These are phyloP conservation scores for Didymella pinodella DNA, from an alignment of 2,329 filamentous ascomycete species.

Conservation along the genomic window DNA sequence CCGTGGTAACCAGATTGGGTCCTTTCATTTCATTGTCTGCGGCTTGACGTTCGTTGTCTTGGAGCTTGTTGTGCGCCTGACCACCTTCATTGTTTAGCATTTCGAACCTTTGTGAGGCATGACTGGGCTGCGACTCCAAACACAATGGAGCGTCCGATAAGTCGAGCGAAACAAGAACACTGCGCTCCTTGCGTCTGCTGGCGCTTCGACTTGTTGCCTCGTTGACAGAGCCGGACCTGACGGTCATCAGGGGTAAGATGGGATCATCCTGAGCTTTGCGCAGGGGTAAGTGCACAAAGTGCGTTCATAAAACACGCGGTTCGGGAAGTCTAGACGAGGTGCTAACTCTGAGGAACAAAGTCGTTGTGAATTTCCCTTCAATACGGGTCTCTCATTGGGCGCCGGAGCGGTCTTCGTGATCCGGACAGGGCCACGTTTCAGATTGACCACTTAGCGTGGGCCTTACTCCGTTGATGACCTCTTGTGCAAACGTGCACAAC, in stretches of 20 bases:
- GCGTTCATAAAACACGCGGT: slow-evolving; percentile 28
- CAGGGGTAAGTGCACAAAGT: slow-evolving; percentile 26
- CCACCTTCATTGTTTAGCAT: slow-evolving; percentile 24
- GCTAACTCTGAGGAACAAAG: slow-evolving; percentile 27
- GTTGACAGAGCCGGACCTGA: slow-evolving; percentile 27
- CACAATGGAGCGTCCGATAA: slow-evolving; percentile 7
- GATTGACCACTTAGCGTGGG: slow-evolving; percentile 25
- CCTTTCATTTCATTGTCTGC: slow-evolving; percentile 38
- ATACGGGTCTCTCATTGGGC: slow-evolving; percentile 25
- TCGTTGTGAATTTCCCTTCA: slow-evolving; percentile 11
- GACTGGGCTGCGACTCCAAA: slow-evolving; percentile 24
- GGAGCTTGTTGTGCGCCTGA: slow-evolving; percentile 20
- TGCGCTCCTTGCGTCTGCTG: slow-evolving; percentile 8
- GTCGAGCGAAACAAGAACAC: slow-evolving; percentile 14
- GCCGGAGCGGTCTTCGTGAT: slow-evolving; percentile 7
- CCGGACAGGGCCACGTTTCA: slow-evolving; percentile 35
- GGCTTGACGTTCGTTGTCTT: slow-evolving; percentile 24
- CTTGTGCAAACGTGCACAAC: slow-evolving; percentile 32
- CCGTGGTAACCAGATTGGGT: slow-evolving; percentile 32
- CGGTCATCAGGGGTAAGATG: slow-evolving; percentile 33
- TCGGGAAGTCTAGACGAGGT: slow-evolving; percentile 27
- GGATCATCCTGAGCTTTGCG: slow-evolving; percentile 34
- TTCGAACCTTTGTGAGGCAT: slow-evolving; percentile 12
- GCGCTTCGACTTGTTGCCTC: slow-evolving; percentile 31
- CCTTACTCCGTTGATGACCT: slow-evolving; percentile 23